A percentile compares a stretch with the other conserved stretches of the same genome.
phyloP scores from a whole-genome alignment of 2,329 filamentous ascomycete species.

The Exophiala viscosa region DNA sequence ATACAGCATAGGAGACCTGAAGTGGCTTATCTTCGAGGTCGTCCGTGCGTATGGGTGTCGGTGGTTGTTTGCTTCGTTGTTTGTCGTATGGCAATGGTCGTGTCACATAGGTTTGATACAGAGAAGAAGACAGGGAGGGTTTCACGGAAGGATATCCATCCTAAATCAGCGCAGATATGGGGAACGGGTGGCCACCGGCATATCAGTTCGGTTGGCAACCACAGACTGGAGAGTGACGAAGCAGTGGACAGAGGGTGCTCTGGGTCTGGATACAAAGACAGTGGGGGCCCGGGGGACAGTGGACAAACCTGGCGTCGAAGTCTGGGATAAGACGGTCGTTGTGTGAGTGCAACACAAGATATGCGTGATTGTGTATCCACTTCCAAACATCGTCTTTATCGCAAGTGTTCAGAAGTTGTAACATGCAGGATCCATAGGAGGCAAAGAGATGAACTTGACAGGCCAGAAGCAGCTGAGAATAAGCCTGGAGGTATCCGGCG shows the following conservation, averaged over 20 bases:
- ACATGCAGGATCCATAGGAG: not conserved
- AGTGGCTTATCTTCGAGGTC: not conserved
- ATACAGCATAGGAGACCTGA: not conserved
- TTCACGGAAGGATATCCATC: not conserved
- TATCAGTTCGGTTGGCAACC: slow-evolving; percentile 7
- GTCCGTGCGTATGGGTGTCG: not conserved
- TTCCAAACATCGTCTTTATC: not conserved
- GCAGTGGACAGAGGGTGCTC: slow-evolving; percentile 5
- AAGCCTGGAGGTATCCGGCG: slow-evolving; percentile 10
- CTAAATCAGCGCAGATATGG: slow-evolving; percentile 2
- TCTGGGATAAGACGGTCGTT: not conserved
- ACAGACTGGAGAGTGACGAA: slow-evolving; percentile 5
- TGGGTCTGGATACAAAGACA: slow-evolving; percentile 3
- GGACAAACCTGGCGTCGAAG: slow-evolving; percentile 5
- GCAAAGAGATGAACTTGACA: not conserved
- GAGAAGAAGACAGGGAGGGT: not conserved
- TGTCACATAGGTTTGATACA: not conserved
- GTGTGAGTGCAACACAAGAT: not conserved
- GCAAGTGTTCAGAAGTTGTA: not conserved
- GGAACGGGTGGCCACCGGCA: slow-evolving; percentile 1
- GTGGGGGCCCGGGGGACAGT: slow-evolving; percentile 13
- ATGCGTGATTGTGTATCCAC: slow-evolving; percentile 8
- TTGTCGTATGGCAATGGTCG: too few relatives aligned
- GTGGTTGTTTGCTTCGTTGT: not conserved
- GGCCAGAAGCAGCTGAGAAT: not conserved